phyloP scores from a whole-genome alignment of 2,329 filamentous ascomycete genomes.

The Lasiodiplodia sp. region DNA sequence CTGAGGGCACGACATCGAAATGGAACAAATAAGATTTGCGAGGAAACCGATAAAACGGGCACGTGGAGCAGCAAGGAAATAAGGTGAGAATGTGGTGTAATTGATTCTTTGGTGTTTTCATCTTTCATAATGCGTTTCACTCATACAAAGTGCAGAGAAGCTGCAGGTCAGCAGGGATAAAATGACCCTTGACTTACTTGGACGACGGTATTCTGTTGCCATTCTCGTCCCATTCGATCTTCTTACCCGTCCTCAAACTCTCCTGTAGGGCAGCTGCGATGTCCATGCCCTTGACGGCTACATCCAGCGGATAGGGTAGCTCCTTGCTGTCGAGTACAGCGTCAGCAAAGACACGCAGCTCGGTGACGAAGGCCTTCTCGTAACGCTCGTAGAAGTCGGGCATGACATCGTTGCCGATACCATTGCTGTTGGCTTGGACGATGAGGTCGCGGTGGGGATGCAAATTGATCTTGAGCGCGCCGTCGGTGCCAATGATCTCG shows the following conservation, averaged over 20 bases:
- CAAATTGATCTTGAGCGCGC: slow-evolving; percentile 28
- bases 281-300: slow-evolving; percentile 28
- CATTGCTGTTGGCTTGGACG: slow-evolving; percentile 14
- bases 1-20: not conserved
- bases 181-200: slow-evolving; percentile 8
- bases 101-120: not conserved
- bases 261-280: slow-evolving; percentile 24
- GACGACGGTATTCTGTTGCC: slow-evolving; percentile 12
- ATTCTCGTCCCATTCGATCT: slow-evolving; percentile 26
- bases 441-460: slow-evolving; percentile 28
- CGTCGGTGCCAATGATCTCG: slow-evolving; percentile 51
- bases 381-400: slow-evolving; percentile 30
- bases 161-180: not conserved
- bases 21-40: not conserved
- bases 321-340: slow-evolving; percentile 16
- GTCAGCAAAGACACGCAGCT: slow-evolving; percentile 26
- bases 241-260: slow-evolving; percentile 28
- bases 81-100: not conserved
- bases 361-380: slow-evolving; percentile 30
- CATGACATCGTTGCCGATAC: slow-evolving; percentile 29
- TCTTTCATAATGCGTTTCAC: not conserved
- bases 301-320: slow-evolving; percentile 18
- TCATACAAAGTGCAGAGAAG: not conserved
- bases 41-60: not conserved
- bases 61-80: not conserved